Evolutionary conservation across 371 early-diverging fungal species (phyloP).

Genomic region (Nematocida sp.): DNA sequence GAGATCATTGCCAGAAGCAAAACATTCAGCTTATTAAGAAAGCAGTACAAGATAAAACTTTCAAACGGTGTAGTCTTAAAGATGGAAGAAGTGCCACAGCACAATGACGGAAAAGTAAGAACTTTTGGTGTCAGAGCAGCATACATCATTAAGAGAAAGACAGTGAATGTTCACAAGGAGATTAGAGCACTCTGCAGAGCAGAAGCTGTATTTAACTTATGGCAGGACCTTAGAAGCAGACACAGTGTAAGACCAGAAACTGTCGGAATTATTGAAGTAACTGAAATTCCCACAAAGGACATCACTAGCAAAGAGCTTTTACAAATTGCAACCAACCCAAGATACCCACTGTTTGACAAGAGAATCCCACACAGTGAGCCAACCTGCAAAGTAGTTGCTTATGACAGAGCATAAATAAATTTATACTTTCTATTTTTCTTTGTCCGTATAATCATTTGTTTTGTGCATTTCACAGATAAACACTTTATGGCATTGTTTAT

Average conservation of each 20-base stretch:
- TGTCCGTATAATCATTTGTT: background rate
- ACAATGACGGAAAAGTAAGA: slow-evolving; percentile 81
- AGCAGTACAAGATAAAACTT: slow-evolving; percentile 96
- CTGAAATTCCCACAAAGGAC: slow-evolving; percentile 59
- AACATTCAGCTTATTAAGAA: slow-evolving; percentile 97
- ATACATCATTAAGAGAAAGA: slow-evolving; percentile 95
- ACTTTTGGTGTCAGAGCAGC: slow-evolving; percentile 98
- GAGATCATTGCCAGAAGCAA: slow-evolving; percentile 93
- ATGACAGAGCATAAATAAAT: slow-evolving; percentile 49
- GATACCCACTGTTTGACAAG: slow-evolving; percentile 60
- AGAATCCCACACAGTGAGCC: slow-evolving; percentile 36
- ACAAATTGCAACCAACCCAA: slow-evolving; percentile 56
- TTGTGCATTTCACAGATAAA: too few relatives aligned
- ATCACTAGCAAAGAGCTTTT: slow-evolving; percentile 62
- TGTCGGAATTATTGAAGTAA: slow-evolving; percentile 65
- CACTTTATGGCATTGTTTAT: too few relatives aligned
- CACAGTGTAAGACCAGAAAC: slow-evolving; percentile 62
- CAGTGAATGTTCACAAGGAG: slow-evolving; percentile 99
- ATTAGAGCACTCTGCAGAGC: slow-evolving; percentile 89
- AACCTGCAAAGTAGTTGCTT: slow-evolving; percentile 7
- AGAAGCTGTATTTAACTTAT: slow-evolving; percentile 83
- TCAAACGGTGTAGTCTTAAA: slow-evolving; percentile 90
- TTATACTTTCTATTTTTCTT: slow-evolving; percentile 8
- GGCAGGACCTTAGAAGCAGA: slow-evolving; percentile 64
- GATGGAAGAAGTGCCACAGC: slow-evolving; percentile 92